These are phyloP conservation scores for Colletotrichum tamarilloi DNA, from an alignment of 2,329 filamentous ascomycete genomes.

Conservation along the genomic window DNA sequence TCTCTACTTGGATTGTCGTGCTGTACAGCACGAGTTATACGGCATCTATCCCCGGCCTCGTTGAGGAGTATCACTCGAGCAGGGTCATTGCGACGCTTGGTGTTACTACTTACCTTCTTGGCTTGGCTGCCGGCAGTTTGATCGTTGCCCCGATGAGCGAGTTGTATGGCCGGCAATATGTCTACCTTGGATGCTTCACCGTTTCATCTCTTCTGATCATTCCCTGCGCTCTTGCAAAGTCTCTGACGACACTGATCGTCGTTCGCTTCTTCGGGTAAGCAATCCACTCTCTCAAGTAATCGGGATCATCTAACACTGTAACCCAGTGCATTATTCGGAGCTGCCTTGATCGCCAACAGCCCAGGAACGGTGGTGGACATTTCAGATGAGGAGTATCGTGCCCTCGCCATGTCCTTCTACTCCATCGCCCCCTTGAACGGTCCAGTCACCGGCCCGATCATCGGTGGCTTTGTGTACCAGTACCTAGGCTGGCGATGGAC, in stretches of 20 bases:
- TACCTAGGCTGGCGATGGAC: conserved; percentile 90
- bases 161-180: conserved; percentile 74
- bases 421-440: conserved; percentile 87
- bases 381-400: conserved; percentile 81
- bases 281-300: not conserved
- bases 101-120: conserved; percentile 81
- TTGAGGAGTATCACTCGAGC: conserved; percentile 70
- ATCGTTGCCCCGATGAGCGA: conserved; percentile 80
- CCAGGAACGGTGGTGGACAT: conserved; percentile 88
- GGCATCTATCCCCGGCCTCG: conserved; percentile 75
- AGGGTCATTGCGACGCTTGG: conserved; percentile 77
- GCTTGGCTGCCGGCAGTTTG: conserved; percentile 77
- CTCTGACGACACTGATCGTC: conserved; percentile 75
- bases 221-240: conserved; percentile 76
- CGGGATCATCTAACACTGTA: conserved; percentile 36
- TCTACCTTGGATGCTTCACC: conserved; percentile 75
- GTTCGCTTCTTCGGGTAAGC: conserved; percentile 77
- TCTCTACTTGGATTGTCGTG: conserved; percentile 64
- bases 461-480: conserved; percentile 84
- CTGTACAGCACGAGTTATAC: conserved; percentile 85
- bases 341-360: conserved; percentile 85
- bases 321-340: conserved; percentile 67
- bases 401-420: conserved; percentile 87
- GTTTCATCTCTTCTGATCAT: conserved; percentile 77
- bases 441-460: conserved; percentile 67